phyloP scores from a whole-genome alignment of 192 early-diverging fungal genomes.

The Diversispora eburnea region DNA sequence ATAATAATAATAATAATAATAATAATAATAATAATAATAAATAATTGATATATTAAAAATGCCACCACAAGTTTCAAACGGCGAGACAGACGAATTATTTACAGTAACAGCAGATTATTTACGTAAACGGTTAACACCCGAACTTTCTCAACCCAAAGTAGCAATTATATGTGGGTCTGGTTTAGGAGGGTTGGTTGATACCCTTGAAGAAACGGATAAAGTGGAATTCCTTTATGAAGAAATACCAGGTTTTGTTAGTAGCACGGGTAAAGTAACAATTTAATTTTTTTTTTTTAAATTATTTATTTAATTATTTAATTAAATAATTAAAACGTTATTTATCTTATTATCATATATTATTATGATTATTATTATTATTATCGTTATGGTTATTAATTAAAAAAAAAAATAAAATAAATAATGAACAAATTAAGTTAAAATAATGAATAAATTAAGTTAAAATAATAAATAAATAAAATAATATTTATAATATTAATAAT shows the following conservation, averaged over 20 bases:
- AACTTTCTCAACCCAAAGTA: conserved; percentile 53
- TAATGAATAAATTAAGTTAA: too few species aligned
- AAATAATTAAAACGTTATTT: conserved; percentile 4
- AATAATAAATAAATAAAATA: too few species aligned
- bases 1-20: too few species aligned
- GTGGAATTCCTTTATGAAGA: conserved; percentile 69
- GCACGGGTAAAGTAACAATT: conserved; percentile 53
- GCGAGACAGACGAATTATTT: neutral
- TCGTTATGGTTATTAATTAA: neutral
- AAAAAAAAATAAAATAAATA: neutral
- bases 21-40: too few species aligned
- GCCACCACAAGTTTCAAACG: neutral
- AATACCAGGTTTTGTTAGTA: conserved; percentile 81
- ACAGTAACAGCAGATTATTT: neutral
- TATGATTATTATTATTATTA: conserved; percentile 14
- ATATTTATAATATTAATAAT: too few species aligned
- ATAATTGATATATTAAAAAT: neutral
- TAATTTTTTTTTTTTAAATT: too few species aligned
- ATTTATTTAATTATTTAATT: too few species aligned
- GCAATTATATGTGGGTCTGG: conserved; percentile 84
- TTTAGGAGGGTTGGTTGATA: conserved; percentile 74
- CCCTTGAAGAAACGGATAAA: conserved; percentile 43
- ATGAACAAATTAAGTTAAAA: too few species aligned
- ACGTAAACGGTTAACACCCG: conserved; percentile 23
- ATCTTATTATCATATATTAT: conserved; percentile 14